Evolutionary conservation across 176 grass and related monocot genomes (phyloP).

Genomic region (Avena atlantica): DNA sequence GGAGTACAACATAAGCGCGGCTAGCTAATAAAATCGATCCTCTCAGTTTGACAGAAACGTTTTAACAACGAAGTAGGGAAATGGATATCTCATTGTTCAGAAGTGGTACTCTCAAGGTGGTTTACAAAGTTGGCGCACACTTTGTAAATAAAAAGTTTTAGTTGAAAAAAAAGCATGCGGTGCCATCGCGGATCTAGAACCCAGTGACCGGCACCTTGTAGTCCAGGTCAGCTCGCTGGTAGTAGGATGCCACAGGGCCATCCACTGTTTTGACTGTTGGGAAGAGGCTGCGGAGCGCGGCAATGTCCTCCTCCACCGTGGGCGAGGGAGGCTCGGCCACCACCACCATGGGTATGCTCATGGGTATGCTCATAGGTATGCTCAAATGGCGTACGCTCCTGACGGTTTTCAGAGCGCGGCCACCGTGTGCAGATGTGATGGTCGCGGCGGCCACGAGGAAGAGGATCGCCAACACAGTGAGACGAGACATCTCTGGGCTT

Average conservation of each 20-base stretch:
- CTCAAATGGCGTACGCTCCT: not conserved
- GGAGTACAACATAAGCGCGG: no score
- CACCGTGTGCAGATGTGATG: not conserved
- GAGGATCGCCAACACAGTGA: not conserved
- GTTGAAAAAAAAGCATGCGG: not conserved
- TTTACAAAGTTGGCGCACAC: not conserved
- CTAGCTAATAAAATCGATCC: not conserved
- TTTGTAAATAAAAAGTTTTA: not conserved
- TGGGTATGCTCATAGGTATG: no score
- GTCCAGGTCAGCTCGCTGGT: not conserved
- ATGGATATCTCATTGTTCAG: not conserved
- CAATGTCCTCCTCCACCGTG: not conserved
- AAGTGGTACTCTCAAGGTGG: not conserved
- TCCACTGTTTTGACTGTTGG: not conserved
- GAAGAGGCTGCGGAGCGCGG: slow-evolving; percentile 20
- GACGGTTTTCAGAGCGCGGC: not conserved
- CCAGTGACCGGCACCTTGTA: not conserved
- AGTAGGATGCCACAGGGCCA: not conserved
- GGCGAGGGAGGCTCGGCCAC: not conserved
- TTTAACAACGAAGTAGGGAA: not conserved
- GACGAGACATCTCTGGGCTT: not conserved
- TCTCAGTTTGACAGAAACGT: not conserved
- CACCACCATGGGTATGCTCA: no score
- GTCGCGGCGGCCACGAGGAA: not conserved
- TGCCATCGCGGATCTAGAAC: not conserved